A percentile compares a stretch with the other conserved stretches of the same genome.
phyloP scores from a whole-genome alignment of 2,329 filamentous ascomycete genomes.

The Pseudopyrenochaeta lycopersici region DNA sequence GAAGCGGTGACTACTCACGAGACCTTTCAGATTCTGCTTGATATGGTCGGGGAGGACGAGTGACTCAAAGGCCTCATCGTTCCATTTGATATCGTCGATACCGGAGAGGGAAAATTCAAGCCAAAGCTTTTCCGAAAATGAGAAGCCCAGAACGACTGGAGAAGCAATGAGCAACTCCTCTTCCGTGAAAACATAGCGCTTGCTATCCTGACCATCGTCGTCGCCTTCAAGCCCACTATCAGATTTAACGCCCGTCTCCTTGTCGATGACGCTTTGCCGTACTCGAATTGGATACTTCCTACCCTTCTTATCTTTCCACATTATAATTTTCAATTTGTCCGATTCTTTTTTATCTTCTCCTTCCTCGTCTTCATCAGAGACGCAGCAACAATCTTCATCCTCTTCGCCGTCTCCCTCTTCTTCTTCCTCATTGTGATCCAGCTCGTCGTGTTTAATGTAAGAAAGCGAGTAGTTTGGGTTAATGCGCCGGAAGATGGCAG shows the following conservation, averaged over 20 bases:
- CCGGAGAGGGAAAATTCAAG: constrained; percentile 84
- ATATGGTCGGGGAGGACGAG: constrained; percentile 74
- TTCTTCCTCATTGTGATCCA: constrained; percentile 64
- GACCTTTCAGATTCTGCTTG: constrained; percentile 75
- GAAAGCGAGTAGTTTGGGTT: constrained; percentile 87
- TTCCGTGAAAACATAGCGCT: constrained; percentile 71
- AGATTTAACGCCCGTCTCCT: constrained; percentile 58
- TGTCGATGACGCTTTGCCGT: constrained; percentile 46
- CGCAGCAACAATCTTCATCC: constrained; percentile 52
- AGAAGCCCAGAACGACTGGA: constrained; percentile 84
- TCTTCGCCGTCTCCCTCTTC: constrained; percentile 59
- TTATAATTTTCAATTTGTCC: constrained; percentile 47
- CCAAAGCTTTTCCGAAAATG: constrained; percentile 90
- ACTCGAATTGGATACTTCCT: constrained; percentile 62
- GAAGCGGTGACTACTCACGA: constrained; percentile 86
- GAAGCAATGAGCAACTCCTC: constrained; percentile 87
- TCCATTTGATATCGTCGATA: constrained; percentile 84
- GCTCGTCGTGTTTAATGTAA: constrained; percentile 75
- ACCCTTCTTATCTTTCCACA: constrained; percentile 60
- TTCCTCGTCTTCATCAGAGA: constrained; percentile 28
- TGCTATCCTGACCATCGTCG: constrained; percentile 35
- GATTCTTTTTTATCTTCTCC: constrained; percentile 48
- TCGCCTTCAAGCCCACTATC: constrained; percentile 57
- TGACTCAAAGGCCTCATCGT: constrained; percentile 81
- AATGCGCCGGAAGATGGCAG: constrained; percentile 81